phyloP scores from a whole-genome alignment of 208 protist genomes.

The Crithidia acanthocephali region DNA sequence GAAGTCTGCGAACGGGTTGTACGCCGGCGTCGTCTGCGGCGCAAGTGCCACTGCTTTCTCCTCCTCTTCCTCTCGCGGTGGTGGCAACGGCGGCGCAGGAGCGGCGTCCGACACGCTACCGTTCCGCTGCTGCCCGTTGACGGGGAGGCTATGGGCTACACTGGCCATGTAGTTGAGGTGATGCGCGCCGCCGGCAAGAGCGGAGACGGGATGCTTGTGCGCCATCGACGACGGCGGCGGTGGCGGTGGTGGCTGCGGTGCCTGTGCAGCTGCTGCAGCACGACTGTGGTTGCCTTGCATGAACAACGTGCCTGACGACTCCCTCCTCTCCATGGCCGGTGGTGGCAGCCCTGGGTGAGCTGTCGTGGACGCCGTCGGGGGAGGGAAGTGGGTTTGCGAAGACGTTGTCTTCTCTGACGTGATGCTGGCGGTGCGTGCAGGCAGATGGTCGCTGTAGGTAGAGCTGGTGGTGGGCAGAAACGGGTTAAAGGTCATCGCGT shows the following conservation, averaged over 20 bases:
- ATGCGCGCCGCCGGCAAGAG: constrained; percentile 3
- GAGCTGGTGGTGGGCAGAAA: background rate
- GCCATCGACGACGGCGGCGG: constrained; percentile 2
- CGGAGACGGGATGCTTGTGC: constrained; percentile 11
- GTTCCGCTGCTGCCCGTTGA: background rate
- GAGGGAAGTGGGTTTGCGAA: background rate
- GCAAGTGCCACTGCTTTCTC: background rate
- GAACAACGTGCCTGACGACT: background rate
- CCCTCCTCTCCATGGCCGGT: background rate
- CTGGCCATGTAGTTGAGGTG: constrained; percentile 12
- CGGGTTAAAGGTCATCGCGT: background rate
- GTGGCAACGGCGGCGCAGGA: background rate
- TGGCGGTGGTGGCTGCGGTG: background rate
- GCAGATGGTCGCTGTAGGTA: background rate
- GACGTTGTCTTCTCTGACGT: background rate
- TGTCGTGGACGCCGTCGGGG: background rate
- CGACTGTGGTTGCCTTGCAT: background rate
- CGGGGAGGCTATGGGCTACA: background rate
- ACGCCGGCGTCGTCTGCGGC: background rate
- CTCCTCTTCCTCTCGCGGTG: background rate
- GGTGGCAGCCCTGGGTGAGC: background rate
- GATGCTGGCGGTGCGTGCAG: background rate
- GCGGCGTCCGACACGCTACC: background rate
- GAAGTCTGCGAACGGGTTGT: constrained; percentile 30
- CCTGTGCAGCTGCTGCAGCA: background rate